Base-by-base conservation (phyloP, 768 basidiomycete genomes). In the Ramaria sp. region DNA sequence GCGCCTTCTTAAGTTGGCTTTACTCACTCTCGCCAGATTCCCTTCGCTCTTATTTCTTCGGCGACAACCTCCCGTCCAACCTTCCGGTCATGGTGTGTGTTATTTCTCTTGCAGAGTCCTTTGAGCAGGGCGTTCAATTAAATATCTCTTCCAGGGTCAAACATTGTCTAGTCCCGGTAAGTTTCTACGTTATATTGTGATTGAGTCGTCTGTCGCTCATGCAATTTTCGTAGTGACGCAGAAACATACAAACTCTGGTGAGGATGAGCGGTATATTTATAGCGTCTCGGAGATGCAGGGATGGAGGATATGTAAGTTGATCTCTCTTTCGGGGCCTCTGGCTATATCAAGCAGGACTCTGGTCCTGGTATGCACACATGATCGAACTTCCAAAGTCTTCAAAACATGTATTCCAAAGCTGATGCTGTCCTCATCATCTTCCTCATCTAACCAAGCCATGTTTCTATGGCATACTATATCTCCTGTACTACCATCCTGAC, bases 271-370 rank as follows among this genome's bases (percentile, higher is more conserved):
- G 55, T 83, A 78, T 68, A 62, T 75, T 44, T 97, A 83, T 68
- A 85, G 79, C 6, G 77, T 96, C 41, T 84, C 88, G 44, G 94
- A 97, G 71, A 98, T 98, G 95, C 96, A 99, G 69, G 96, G 96
- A 63, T 99, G 96, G 96, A 78, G 96, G 69, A 85, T 98, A 70
- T 82, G 95, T 99, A 64, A 71, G 95, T 85, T 45, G 22, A 7
- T 50, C 36, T 50, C 49, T n/a, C 22, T 36, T 32, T 50, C 9
- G 6, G 28, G 3, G 5, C 12, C 28, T n/a, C 48, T 50, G 27
- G 13, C 48, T 50, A n/a, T 32, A 7, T 34, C 27, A 15, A 12
- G 16, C 13, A 10, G 48, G 48, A 47, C 45, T 27, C 12, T 27
- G 27, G 34, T 50, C 48, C 48, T 37, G 48, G 28, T 37, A 30